A percentile compares a stretch with the other conserved stretches of the same genome.
These are phyloP conservation scores for Thraustotheca clavata DNA, from an alignment of 352 stramenopile species.

Conservation along the genomic window DNA sequence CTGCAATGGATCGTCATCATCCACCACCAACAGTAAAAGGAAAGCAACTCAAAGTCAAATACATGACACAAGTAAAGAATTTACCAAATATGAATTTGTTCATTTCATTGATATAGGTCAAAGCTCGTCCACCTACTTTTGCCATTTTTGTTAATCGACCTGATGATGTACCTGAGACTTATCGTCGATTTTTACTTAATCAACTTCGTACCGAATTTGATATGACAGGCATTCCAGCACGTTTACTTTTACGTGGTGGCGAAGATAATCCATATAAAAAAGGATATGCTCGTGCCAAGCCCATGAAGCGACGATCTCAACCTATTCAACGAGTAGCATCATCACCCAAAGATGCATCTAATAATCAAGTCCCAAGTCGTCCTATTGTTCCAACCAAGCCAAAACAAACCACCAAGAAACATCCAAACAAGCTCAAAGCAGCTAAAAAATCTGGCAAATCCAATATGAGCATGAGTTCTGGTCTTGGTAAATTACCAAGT, in stretches of 20 bases:
- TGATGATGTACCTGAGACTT: conserved; percentile 59
- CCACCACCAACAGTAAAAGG: conserved; percentile 69
- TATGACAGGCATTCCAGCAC: conserved; percentile 71
- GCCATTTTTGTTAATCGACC: conserved; percentile 77
- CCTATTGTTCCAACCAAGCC: neutral
- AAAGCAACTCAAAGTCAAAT: conserved; percentile 83
- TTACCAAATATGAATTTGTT: neutral
- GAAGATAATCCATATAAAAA: conserved; percentile 76
- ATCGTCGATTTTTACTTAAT: conserved; percentile 64
- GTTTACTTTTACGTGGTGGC: conserved; percentile 64
- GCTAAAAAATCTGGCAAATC: conserved; percentile 3
- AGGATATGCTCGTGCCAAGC: conserved; percentile 20
- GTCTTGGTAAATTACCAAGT: neutral
- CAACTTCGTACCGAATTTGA: conserved; percentile 79
- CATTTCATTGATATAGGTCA: conserved; percentile 29
- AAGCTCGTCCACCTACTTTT: conserved; percentile 71
- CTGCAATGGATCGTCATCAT: conserved; percentile 76
- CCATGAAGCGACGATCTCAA: neutral
- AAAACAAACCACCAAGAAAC: conserved; percentile 4
- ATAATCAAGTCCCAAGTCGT: neutral
- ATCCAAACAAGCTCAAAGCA: neutral
- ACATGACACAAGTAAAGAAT: conserved; percentile 51
- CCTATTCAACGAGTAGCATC: neutral
- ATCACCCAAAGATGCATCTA: neutral
- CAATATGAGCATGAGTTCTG: conserved; percentile 9